Evolutionary conservation across 495 filamentous ascomycete genomes (phyloP), one percentile per base, ranked within the genome.

Genomic region (Corynascus novoguineensis): DNA sequence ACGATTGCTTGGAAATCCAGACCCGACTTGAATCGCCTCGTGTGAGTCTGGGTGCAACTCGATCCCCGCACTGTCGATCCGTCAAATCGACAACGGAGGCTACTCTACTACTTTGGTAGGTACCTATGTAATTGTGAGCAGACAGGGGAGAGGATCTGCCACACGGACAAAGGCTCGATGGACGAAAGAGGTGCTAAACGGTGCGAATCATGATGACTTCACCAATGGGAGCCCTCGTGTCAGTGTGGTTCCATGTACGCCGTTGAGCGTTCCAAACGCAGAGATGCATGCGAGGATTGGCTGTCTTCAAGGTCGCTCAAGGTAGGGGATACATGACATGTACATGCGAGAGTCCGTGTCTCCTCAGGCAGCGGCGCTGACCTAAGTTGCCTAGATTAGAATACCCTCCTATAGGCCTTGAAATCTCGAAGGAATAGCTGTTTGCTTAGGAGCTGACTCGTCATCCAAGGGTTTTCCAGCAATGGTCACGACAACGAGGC

Each of bases 121-220:
- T 11, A 10, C 21, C 15, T 1, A n/a, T n/a, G n/a, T n/a, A n/a
- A n/a, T n/a, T n/a, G n/a, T n/a, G n/a, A n/a, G n/a, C n/a, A n/a
- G n/a, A n/a, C n/a, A n/a, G n/a, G n/a, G n/a, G n/a, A n/a, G 32
- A 32, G 21, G 14, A n/a, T 22, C 22, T 41, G 35, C 31, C 34
- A 35, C 7, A 17, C 9, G 49, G 42, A 11, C 31, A 8, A n/a
- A 37, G 29, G 25, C 4, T n/a, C 15, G 29, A 27, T 37, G 40
- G 17, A 25, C 15, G 15, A 27, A 28, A 12, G 29, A 27, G 28
- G 40, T 19, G 19, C 15, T 11, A 27, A 28, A 12, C 25, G 31
- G 37, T 15, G 15, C 14, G 12, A 40, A 53, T 61, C 59, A 59
- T 53, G 11, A 60, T 64, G 55, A 66, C 57, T 53, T 66, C 64